These are phyloP conservation scores for Tanozyma kutaoensis DNA, from an alignment of 805 yeast genomes.

Conservation along the genomic window DNA sequence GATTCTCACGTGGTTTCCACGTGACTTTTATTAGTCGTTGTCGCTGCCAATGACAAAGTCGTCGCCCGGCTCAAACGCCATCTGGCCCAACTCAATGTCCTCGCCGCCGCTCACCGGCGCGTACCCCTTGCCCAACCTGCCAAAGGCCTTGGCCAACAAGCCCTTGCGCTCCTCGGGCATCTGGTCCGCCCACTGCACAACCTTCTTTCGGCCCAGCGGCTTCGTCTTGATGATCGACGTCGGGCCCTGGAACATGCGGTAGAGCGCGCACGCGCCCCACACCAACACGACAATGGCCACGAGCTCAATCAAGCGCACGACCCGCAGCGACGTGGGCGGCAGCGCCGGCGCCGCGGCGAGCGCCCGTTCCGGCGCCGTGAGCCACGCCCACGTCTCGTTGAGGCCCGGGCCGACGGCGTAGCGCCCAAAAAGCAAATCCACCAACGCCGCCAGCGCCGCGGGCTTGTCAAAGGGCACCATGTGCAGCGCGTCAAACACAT, in stretches of 20 bases:
- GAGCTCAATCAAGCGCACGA: slow-evolving; percentile 26
- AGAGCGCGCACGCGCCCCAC: slow-evolving; percentile 28
- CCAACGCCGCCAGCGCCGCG: slow-evolving; percentile 51
- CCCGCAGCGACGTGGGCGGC: slow-evolving; percentile 6
- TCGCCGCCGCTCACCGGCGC: slow-evolving; percentile 10
- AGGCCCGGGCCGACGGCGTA: slow-evolving; percentile 1
- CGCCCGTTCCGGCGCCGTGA: background rate
- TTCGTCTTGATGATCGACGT: slow-evolving; percentile 26
- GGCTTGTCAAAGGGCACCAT: slow-evolving; percentile 89
- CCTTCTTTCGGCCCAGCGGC: slow-evolving; percentile 23
- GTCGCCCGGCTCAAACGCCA: slow-evolving; percentile 10
- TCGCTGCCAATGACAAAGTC: slow-evolving; percentile 38
- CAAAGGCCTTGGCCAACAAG: slow-evolving; percentile 20
- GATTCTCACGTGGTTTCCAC: too few relatives aligned
- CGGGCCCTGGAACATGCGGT: slow-evolving; percentile 24
- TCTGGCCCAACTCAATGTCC: slow-evolving; percentile 28
- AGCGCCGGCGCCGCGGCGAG: background rate
- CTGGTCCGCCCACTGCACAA: slow-evolving; percentile 36
- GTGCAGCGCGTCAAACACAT: slow-evolving; percentile 69
- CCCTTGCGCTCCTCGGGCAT: slow-evolving; percentile 18
- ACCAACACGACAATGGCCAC: slow-evolving; percentile 21
- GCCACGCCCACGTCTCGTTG: background rate
- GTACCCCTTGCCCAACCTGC: slow-evolving; percentile 18
- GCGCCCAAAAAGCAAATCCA: slow-evolving; percentile 32
- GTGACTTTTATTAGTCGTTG: too few relatives aligned